Percentiles rank a stretch among this genome's conserved stretches.
Conservation (phyloP, 306 rosid species). For the Begonia peltatifolia region DNA sequence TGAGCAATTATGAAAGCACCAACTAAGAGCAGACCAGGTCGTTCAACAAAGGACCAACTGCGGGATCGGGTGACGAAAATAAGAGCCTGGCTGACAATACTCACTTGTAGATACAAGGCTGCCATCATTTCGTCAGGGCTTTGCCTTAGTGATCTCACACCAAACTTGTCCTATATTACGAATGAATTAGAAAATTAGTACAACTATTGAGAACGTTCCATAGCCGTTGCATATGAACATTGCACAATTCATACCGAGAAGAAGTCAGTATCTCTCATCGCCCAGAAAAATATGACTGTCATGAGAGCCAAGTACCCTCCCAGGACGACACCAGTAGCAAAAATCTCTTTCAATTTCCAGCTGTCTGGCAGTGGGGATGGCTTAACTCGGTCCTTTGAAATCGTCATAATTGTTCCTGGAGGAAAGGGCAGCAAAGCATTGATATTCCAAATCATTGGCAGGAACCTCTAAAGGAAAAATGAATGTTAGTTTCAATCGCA, state of each 20-base stretch:
- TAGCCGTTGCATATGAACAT: not conserved
- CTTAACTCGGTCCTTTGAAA: conserved; percentile 93
- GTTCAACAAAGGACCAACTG: conserved; percentile 80
- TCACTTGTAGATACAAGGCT: conserved; percentile 94
- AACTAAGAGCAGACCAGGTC: conserved; percentile 85
- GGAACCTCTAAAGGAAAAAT: too few relatives aligned
- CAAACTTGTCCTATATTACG: conserved; percentile 44
- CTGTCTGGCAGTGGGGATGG: conserved; percentile 92
- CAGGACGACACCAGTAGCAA: conserved; percentile 88
- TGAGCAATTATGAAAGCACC: conserved; percentile 81
- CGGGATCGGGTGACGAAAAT: conserved; percentile 97
- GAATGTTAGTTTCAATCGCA: too few relatives aligned
- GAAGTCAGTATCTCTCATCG: conserved; percentile 45
- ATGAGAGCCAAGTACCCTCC: conserved; percentile 94
- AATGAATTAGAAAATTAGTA: not conserved
- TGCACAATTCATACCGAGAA: conserved; percentile 42
- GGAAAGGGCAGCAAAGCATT: not conserved
- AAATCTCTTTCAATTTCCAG: conserved; percentile 94
- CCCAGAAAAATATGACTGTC: conserved; percentile 96
- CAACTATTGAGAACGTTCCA: too few relatives aligned
- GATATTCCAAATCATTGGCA: too few relatives aligned
- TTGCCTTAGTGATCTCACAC: conserved; percentile 23
- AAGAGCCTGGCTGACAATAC: conserved; percentile 93
- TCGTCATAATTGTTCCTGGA: conserved; percentile 93
- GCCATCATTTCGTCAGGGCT: conserved; percentile 66